Percentiles rank a stretch among this genome's conserved stretches.
Evolutionary conservation across 106 monocot genomes (phyloP).

Genomic region (Dioscorea zingiberensis): DNA sequence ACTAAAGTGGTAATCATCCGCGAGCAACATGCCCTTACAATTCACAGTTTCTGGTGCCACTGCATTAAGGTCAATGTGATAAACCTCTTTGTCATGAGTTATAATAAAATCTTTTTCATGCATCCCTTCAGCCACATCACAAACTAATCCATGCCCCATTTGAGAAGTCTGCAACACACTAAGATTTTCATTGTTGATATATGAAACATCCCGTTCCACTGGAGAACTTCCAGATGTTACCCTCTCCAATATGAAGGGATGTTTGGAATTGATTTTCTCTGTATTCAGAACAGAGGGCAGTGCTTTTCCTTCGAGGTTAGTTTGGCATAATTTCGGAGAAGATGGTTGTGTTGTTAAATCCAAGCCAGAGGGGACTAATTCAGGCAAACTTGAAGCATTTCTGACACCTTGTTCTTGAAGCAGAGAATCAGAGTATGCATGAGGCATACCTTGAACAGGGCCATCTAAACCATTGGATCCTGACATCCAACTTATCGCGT

Average conservation of each 20-base stretch:
- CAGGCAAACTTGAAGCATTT: slow-evolving; percentile 6
- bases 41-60: slow-evolving; percentile 1
- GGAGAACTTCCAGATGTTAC: neutral
- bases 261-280: slow-evolving; percentile 7
- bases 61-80: slow-evolving; percentile 10
- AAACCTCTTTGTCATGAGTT: slow-evolving; percentile 14
- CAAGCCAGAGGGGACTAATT: slow-evolving; percentile 5
- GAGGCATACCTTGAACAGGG: slow-evolving; percentile 35
- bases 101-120: slow-evolving; percentile 17
- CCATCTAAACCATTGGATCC: slow-evolving; percentile 29
- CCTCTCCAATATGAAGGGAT: slow-evolving; percentile 11
- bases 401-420: slow-evolving; percentile 28
- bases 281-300: slow-evolving; percentile 2
- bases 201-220: too few species aligned
- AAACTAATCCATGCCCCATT: slow-evolving; percentile 16
- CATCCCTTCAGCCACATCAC: slow-evolving; percentile 8
- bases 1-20: neutral
- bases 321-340: slow-evolving; percentile 14
- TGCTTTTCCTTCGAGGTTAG: slow-evolving; percentile 18
- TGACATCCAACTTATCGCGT: slow-evolving; percentile 11
- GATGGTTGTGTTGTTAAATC: slow-evolving; percentile 25
- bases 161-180: slow-evolving; percentile 14
- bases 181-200: neutral
- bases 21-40: slow-evolving; percentile 8
- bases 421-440: slow-evolving; percentile 67